Percentiles rank a stretch among this genome's conserved stretches.
phyloP scores from a whole-genome alignment of 164 flowering plant genomes.

The Kalanchoe fedtschenkoi region DNA sequence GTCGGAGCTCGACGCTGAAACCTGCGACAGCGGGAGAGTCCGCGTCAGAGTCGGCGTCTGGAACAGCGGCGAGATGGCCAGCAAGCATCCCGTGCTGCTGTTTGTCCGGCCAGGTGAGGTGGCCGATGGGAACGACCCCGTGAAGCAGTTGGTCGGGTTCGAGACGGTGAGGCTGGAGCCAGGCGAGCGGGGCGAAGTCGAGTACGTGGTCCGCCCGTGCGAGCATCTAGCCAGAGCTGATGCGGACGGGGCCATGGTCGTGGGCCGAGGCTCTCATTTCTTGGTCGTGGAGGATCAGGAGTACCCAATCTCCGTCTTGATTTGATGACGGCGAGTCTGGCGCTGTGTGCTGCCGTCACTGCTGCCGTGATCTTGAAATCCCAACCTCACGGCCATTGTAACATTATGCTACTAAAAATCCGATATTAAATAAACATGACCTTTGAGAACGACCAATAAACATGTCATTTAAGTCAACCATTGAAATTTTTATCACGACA shows the following conservation, averaged over 20 bases:
- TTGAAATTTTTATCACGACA: no score
- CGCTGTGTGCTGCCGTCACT: neutral
- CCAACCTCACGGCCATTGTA: no score
- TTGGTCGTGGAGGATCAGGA: conserved; percentile 53
- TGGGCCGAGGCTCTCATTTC: conserved; percentile 50
- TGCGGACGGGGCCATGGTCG: conserved; percentile 54
- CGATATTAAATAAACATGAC: no score
- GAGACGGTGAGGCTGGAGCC: conserved; percentile 39
- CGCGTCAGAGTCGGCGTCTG: conserved; percentile 34
- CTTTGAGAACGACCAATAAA: no score
- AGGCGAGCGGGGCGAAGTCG: conserved; percentile 35
- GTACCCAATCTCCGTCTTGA: conserved; percentile 24
- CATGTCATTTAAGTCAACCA: no score
- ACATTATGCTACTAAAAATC: no score
- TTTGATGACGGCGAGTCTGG: conserved; percentile 10
- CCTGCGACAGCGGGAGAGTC: conserved; percentile 37
- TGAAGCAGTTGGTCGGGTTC: conserved; percentile 61
- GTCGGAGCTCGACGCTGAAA: conserved; percentile 30
- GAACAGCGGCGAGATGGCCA: conserved; percentile 59
- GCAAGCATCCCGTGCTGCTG: conserved; percentile 68
- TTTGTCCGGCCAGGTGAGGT: conserved; percentile 21
- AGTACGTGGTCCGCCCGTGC: conserved; percentile 55
- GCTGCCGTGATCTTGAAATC: neutral
- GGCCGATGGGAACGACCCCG: conserved; percentile 26
- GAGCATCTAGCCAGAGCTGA: conserved; percentile 57